Percentiles rank a stretch among this genome's conserved stretches.
Evolutionary conservation across 805 yeast genomes (phyloP).

Genomic region (Priceomyces medius): DNA sequence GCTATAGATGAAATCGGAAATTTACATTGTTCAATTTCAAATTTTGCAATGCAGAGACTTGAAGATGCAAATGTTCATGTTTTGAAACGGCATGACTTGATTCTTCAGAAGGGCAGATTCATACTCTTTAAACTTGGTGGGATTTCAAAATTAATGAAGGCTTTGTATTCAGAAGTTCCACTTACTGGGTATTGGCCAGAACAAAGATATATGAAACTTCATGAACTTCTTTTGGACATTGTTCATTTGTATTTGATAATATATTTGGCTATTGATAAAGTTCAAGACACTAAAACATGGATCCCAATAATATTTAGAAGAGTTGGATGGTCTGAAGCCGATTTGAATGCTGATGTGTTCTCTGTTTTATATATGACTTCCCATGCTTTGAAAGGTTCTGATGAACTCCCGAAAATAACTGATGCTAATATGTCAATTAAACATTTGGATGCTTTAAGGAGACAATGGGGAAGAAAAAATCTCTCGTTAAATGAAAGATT

Average conservation of each 20-base stretch:
- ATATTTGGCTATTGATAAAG: constrained; percentile 21
- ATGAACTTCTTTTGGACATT: constrained; percentile 22
- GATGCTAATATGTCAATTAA: constrained; percentile 28
- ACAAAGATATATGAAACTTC: constrained; percentile 22
- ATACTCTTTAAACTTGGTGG: constrained; percentile 20
- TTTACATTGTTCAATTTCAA: constrained; percentile 27
- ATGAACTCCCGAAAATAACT: constrained; percentile 31
- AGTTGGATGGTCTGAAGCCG: constrained; percentile 30
- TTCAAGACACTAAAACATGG: constrained; percentile 29
- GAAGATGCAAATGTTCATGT: constrained; percentile 20
- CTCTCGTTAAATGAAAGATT: constrained; percentile 25
- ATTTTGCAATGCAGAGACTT: constrained; percentile 23
- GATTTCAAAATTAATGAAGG: constrained; percentile 20
- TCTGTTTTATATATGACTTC: constrained; percentile 31
- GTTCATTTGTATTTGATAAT: constrained; percentile 26
- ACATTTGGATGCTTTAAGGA: constrained; percentile 25
- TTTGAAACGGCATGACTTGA: constrained; percentile 20
- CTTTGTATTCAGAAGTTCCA: constrained; percentile 29
- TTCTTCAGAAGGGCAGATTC: constrained; percentile 19
- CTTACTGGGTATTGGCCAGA: constrained; percentile 33
- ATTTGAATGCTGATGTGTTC: constrained; percentile 28
- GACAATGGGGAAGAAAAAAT: constrained; percentile 27
- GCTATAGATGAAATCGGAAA: constrained; percentile 25
- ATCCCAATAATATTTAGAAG: constrained; percentile 23
- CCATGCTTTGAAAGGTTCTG: constrained; percentile 22